These are phyloP conservation scores for Colletotrichum australisinense DNA, from an alignment of 2,329 filamentous ascomycete species.

Conservation along the genomic window DNA sequence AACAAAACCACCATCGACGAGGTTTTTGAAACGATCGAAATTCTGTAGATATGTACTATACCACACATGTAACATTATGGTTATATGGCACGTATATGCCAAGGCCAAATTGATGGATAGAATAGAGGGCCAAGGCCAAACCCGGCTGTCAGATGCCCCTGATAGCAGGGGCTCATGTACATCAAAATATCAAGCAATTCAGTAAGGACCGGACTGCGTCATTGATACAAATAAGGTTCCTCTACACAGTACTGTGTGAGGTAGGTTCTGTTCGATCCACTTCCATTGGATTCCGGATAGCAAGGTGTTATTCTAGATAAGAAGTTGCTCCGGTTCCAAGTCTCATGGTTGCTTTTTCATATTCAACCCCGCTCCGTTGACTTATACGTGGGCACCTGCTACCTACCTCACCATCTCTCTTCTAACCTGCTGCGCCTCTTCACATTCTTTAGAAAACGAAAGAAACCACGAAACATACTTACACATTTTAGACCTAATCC, in stretches of 20 bases:
- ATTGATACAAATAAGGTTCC: not conserved
- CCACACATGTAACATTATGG: not conserved
- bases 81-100: not conserved
- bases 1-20: not conserved
- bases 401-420: not conserved
- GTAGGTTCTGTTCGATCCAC: not conserved
- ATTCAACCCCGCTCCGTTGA: not conserved
- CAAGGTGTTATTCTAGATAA: not conserved
- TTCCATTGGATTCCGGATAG: not conserved
- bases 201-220: not conserved
- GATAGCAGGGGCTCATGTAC: not conserved
- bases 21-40: not conserved
- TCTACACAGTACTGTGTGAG: not conserved
- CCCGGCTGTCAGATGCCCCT: not conserved
- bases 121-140: not conserved
- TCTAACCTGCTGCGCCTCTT: not conserved
- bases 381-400: not conserved
- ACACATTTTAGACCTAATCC: not conserved
- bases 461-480: not conserved
- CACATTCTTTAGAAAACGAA: not conserved
- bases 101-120: not conserved
- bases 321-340: not conserved
- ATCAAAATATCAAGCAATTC: not conserved
- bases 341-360: too few relatives aligned
- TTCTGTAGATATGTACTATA: constrained; percentile 11